phyloP scores from a whole-genome alignment of 108 stramenopile species.

The Conticribra weissflogii region DNA sequence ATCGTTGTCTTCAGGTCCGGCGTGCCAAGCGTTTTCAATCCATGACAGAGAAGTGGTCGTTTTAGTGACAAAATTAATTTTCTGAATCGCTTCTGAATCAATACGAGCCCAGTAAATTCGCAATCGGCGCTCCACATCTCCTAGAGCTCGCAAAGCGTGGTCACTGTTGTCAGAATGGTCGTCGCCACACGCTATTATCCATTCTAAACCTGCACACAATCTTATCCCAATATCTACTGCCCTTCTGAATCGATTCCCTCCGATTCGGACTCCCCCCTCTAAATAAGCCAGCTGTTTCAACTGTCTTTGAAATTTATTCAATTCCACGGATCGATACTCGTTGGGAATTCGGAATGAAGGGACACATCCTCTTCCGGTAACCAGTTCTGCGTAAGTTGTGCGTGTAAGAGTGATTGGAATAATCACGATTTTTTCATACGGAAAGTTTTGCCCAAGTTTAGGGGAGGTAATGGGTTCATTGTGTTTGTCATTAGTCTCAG shows the following conservation, averaged over 20 bases:
- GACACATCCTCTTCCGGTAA: constrained; percentile 32
- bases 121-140: constrained; percentile 52
- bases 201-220: constrained; percentile 62
- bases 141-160: constrained; percentile 22
- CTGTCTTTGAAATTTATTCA: constrained; percentile 50
- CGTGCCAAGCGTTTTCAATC: constrained; percentile 51
- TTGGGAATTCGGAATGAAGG: constrained; percentile 39
- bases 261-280: background rate
- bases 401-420: constrained; percentile 49
- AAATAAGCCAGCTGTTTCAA: constrained; percentile 18
- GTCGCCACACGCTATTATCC: constrained; percentile 15
- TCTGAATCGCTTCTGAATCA: constrained; percentile 41
- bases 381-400: constrained; percentile 62
- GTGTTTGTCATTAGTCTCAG: background rate
- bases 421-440: constrained; percentile 34
- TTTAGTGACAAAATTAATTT: background rate
- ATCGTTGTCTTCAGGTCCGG: constrained; percentile 57
- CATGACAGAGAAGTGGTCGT: constrained; percentile 17
- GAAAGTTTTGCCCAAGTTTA: constrained; percentile 17
- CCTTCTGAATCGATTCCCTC: constrained; percentile 38
- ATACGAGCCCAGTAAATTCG: constrained; percentile 56
- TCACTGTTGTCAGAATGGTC: no score
- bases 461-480: background rate
- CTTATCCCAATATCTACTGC: constrained; percentile 71
- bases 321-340: constrained; percentile 48